Evolutionary conservation across 2,329 filamentous ascomycete species (phyloP).

Genomic region (Fusarium tupiense): DNA sequence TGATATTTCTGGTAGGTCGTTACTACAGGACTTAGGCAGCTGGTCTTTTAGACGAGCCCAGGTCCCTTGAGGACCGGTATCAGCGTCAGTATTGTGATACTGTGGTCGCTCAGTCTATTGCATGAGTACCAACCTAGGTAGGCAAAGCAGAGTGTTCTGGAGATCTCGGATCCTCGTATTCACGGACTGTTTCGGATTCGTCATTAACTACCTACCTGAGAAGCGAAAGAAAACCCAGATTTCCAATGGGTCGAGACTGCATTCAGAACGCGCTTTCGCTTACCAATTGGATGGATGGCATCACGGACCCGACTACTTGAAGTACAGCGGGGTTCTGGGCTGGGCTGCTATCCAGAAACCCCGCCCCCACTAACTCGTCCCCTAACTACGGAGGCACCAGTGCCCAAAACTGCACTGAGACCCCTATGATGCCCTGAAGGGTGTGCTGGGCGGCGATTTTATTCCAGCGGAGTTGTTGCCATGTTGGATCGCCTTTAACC

Average conservation of each 20-base stretch:
- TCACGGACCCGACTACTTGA: neutral
- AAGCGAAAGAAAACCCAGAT: slow-evolving; percentile 10
- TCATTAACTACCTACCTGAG: neutral
- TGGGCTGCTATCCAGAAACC: slow-evolving; percentile 5
- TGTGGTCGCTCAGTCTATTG: neutral
- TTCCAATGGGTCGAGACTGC: slow-evolving; percentile 2
- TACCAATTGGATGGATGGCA: slow-evolving; percentile 9
- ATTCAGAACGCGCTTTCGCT: neutral
- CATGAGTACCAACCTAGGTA: neutral
- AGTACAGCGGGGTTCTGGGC: slow-evolving; percentile 6
- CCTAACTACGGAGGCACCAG: neutral
- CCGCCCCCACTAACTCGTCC: slow-evolving; percentile 28
- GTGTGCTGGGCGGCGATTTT: slow-evolving; percentile 3
- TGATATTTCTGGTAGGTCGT: neutral
- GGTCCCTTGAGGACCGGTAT: neutral
- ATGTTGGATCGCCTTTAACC: neutral
- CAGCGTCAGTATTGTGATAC: neutral
- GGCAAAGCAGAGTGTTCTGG: neutral
- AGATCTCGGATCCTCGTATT: neutral
- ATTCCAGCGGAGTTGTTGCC: slow-evolving; percentile 3
- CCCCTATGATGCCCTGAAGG: slow-evolving; percentile 17
- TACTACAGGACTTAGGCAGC: slow-evolving; percentile 11
- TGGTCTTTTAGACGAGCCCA: slow-evolving; percentile 7
- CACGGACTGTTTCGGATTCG: neutral
- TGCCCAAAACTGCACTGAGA: neutral